Percentiles rank a stretch among this genome's conserved stretches.
These are phyloP conservation scores for Hypoxylon sp. DNA, from an alignment of 2,329 filamentous ascomycete genomes.

Conservation along the genomic window DNA sequence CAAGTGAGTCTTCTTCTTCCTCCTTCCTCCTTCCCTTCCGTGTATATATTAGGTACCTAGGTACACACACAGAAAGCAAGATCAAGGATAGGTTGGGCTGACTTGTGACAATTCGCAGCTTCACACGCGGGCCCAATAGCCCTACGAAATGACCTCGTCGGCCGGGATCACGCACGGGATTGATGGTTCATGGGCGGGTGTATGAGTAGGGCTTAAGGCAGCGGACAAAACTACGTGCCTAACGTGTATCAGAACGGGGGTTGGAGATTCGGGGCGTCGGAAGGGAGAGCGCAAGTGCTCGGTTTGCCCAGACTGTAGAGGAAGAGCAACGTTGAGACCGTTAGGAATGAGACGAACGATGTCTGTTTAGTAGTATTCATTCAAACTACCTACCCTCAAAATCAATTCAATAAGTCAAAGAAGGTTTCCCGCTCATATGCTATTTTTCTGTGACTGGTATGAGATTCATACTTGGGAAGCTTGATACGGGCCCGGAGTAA, in stretches of 20 bases:
- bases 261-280: too few species aligned
- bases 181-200: too few species aligned
- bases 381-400: slow-evolving; percentile 1
- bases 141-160: slow-evolving; percentile 43
- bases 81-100: neutral
- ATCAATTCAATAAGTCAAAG: neutral
- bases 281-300: neutral
- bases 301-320: neutral
- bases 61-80: too few species aligned
- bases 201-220: neutral
- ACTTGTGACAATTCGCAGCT: slow-evolving; percentile 36
- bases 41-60: too few species aligned
- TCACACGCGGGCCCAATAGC: slow-evolving; percentile 48
- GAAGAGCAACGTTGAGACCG: neutral
- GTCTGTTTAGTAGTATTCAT: slow-evolving; percentile 14
- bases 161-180: neutral
- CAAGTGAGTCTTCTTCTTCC: slow-evolving; percentile 57
- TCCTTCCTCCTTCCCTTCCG: neutral
- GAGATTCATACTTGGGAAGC: too few species aligned
- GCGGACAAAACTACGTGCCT: neutral
- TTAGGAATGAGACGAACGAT: neutral
- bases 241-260: neutral
- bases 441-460: too few species aligned
- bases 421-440: too few species aligned
- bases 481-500: too few species aligned